Evolutionary conservation across 2,329 filamentous ascomycete species (phyloP).

Genomic region (Xylariaceae sp.): DNA sequence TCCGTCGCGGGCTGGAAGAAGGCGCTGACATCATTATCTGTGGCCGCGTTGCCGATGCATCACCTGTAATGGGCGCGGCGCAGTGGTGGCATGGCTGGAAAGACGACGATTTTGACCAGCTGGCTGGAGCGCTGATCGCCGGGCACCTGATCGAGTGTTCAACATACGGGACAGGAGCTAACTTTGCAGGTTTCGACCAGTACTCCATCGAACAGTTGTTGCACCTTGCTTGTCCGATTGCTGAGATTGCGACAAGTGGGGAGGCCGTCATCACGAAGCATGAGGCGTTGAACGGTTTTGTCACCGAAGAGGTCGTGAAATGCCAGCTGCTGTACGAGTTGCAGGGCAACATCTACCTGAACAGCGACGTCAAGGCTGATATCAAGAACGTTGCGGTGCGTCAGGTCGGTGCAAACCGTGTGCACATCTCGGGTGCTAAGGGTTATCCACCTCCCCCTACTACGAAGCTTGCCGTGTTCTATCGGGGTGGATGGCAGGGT

Average conservation of each 20-base stretch:
- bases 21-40: conserved; percentile 57
- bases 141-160: conserved; percentile 62
- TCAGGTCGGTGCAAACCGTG: conserved; percentile 44
- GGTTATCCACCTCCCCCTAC: conserved; percentile 54
- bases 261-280: conserved; percentile 45
- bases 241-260: conserved; percentile 44
- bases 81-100: conserved; percentile 62
- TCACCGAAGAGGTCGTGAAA: conserved; percentile 46
- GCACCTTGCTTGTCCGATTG: conserved; percentile 46
- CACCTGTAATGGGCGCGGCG: conserved; percentile 60
- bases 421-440: conserved; percentile 48
- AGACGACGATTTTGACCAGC: conserved; percentile 51
- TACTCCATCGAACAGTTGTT: conserved; percentile 40
- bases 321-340: conserved; percentile 58
- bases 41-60: conserved; percentile 55
- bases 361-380: conserved; percentile 54
- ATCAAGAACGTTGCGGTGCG: conserved; percentile 45
- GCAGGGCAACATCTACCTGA: conserved; percentile 54
- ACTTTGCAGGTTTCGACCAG: conserved; percentile 59
- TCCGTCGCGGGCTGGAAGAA: conserved; percentile 48
- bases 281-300: conserved; percentile 43
- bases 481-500: conserved; percentile 53
- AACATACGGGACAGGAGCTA: conserved; percentile 59
- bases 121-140: conserved; percentile 57
- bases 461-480: conserved; percentile 59